Conservation (phyloP, 192 early-diverging fungal species). For the Coemansia aciculifera region DNA sequence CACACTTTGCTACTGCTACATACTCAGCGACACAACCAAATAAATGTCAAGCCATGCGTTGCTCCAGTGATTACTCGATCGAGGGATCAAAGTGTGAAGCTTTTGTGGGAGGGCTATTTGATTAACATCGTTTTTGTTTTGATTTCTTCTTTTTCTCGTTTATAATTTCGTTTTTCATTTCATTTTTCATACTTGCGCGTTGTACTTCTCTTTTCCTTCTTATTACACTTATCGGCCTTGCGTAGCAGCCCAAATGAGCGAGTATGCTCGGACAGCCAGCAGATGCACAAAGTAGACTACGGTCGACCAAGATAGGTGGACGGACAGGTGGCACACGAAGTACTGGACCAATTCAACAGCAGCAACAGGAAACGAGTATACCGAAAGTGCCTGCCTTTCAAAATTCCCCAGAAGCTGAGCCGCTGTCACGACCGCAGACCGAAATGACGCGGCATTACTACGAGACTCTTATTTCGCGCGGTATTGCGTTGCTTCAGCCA, state of each 20-base stretch:
- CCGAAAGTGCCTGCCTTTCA: neutral
- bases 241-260: neutral
- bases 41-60: neutral
- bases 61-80: neutral
- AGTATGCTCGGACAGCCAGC: slow-evolving; percentile 24
- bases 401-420: neutral
- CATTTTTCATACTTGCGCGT: neutral
- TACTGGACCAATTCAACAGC: neutral
- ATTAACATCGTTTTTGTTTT: neutral
- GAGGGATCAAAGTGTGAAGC: neutral
- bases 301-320: slow-evolving; percentile 1
- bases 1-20: too few relatives aligned
- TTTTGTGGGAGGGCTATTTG: neutral
- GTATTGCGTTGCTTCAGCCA: slow-evolving; percentile 40
- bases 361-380: neutral
- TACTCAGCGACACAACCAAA: too few relatives aligned
- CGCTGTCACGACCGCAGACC: slow-evolving; percentile 27
- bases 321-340: slow-evolving; percentile 8
- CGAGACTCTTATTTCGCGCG: slow-evolving; percentile 45
- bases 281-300: slow-evolving; percentile 25
- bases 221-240: neutral
- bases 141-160: neutral
- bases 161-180: neutral
- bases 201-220: neutral
- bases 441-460: slow-evolving; percentile 36